Evolutionary conservation across 306 rosid species (phyloP).

Genomic region (Betula pendula): DNA sequence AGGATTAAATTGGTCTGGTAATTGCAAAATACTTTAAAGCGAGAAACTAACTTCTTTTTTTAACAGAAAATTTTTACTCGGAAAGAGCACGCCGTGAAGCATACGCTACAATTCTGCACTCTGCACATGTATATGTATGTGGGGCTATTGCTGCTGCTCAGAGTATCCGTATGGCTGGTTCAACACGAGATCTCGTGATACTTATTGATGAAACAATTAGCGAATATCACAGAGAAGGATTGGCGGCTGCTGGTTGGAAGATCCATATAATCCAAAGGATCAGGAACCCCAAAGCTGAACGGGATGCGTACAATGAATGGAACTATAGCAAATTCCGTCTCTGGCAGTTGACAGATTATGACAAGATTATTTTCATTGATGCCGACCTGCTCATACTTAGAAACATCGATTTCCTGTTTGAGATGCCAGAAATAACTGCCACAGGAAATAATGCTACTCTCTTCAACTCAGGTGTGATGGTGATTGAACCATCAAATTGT

Average conservation of each 20-base stretch:
- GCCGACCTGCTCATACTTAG: conserved; percentile 81
- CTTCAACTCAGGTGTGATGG: conserved; percentile 90
- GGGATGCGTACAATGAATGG: conserved; percentile 90
- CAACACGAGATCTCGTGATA: conserved; percentile 82
- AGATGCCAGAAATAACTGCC: conserved; percentile 83
- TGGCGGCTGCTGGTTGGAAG: conserved; percentile 91
- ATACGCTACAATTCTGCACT: conserved; percentile 87
- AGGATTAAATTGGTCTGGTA: not conserved
- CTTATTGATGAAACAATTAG: conserved; percentile 77
- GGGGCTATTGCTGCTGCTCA: conserved; percentile 90
- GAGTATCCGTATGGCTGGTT: conserved; percentile 88
- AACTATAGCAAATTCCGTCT: conserved; percentile 92
- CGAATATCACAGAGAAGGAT: conserved; percentile 71
- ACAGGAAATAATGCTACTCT: conserved; percentile 78
- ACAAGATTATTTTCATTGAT: conserved; percentile 85
- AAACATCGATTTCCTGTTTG: conserved; percentile 80
- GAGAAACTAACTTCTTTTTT: conserved; percentile 33
- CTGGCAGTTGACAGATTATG: conserved; percentile 87
- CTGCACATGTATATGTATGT: conserved; percentile 81
- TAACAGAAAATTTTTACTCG: conserved; percentile 63
- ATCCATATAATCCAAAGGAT: conserved; percentile 72
- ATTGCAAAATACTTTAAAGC: conserved; percentile 12
- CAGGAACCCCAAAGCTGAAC: conserved; percentile 87
- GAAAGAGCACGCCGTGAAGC: conserved; percentile 70
- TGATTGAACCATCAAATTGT: conserved; percentile 79